Evolutionary conservation across 441 rosid genomes (phyloP), one percentile per base, ranked within the genome.

Genomic region (Populus hybrid): DNA sequence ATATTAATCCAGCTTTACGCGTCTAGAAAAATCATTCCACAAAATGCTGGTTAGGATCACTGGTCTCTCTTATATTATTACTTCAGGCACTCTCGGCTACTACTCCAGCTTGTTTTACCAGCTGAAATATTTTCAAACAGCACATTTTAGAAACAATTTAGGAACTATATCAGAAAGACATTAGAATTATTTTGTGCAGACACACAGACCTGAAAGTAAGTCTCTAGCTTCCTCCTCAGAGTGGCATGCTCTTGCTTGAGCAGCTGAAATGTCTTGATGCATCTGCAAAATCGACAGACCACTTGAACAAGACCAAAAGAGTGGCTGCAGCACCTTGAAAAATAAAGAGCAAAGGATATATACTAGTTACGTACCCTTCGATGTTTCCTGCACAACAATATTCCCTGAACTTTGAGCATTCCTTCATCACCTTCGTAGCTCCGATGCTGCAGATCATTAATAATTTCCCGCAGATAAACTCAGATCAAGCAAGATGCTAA

Each of bases 221-320:
- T 42, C 79, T 87, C 90, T 1, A 90, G 92, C 78, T 81, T 88
- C 79, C 75, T 89, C 87, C 75, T 87, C 79, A 89, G 73, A 64
- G 59, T 71, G 40, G 83, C 83, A 80, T 86, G 76, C 78, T 89
- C 92, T 76, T 85, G 89, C 84, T 86, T 89, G 75, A 89, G 40
- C 50, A 79, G 86, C 81, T 86, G 90, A 79, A 89, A 86, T 4
- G 76, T 79, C 83, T 82, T 83, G 30, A 59, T 73, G 79, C 89
- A 90, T 76, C 94, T 90, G 83, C n/a, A 81, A 63, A 36, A 46
- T 63, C 1, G 75, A 71, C 46, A 8, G 70, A 53, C 38, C 36
- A 67, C 3, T 61, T 14, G 14, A 26, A 28, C 5, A 67, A 2
- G n/a, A 28, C 35, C 35, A 0, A 57, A 36, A 23, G 8, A 16